Conservation (phyloP, 495 filamentous ascomycete genomes). For the Neurospora hispaniola region DNA sequence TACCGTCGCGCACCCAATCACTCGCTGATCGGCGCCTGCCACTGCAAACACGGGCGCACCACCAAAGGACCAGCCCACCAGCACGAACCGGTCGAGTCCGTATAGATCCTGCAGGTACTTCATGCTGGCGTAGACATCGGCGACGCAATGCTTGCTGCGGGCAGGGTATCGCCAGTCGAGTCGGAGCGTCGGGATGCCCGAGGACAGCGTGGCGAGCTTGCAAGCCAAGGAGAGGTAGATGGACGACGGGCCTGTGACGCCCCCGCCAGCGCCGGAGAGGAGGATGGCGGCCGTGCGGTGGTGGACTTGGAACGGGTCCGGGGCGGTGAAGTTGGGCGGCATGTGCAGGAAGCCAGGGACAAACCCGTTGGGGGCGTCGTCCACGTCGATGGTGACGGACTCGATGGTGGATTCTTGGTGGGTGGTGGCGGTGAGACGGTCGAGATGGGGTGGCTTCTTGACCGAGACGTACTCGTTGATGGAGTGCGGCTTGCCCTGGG, state of each 20-base stretch:
- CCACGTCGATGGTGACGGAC: conserved; percentile 8
- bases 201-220: conserved; percentile 29
- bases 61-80: conserved; percentile 39
- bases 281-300: conserved; percentile 29
- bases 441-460: conserved; percentile 7
- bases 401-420: conserved; percentile 5
- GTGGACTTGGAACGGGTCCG: background rate
- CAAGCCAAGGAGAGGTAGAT: conserved; percentile 33
- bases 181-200: conserved; percentile 28
- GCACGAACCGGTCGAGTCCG: conserved; percentile 24
- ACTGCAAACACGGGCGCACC: conserved; percentile 30
- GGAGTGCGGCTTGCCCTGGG: conserved; percentile 1
- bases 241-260: conserved; percentile 31
- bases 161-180: conserved; percentile 36
- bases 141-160: conserved; percentile 21
- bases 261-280: conserved; percentile 35
- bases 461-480: conserved; percentile 10
- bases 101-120: conserved; percentile 26
- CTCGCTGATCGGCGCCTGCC: conserved; percentile 22
- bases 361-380: conserved; percentile 9
- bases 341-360: conserved; percentile 16
- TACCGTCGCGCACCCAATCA: conserved; percentile 30
- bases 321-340: conserved; percentile 10
- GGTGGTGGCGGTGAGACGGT: conserved; percentile 4
- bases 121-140: conserved; percentile 30